These are phyloP conservation scores for Hyaloscypha finlandica DNA, from an alignment of 495 filamentous ascomycete species.

Conservation along the genomic window DNA sequence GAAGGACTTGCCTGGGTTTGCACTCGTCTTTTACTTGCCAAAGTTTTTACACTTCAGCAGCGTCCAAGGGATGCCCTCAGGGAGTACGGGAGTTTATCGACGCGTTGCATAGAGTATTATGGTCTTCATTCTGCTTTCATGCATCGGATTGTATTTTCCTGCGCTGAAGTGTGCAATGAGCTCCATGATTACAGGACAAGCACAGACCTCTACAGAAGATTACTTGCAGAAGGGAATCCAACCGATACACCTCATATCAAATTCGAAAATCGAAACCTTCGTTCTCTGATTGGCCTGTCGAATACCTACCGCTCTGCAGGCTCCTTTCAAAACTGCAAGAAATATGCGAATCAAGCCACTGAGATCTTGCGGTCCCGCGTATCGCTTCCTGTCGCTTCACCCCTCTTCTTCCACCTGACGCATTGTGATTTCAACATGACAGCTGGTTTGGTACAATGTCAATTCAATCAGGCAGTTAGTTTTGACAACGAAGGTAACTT, in stretches of 20 bases:
- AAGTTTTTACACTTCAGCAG: background rate
- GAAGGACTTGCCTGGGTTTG: background rate
- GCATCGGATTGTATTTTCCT: constrained; percentile 4
- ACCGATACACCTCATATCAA: background rate
- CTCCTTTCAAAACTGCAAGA: constrained; percentile 1
- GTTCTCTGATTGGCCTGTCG: background rate
- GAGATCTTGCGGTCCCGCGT: background rate
- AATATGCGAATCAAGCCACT: background rate
- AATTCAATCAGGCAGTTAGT: constrained; percentile 1
- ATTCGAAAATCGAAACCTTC: background rate
- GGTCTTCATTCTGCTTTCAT: background rate
- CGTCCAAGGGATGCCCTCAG: background rate
- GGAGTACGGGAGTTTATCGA: constrained; percentile 4
- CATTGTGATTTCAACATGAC: no score
- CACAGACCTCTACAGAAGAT: background rate
- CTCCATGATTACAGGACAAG: background rate
- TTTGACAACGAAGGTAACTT: background rate
- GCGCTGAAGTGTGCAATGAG: constrained; percentile 4
- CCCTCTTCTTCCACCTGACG: no score
- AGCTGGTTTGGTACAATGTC: background rate
- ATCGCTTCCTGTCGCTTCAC: background rate
- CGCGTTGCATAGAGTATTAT: constrained; percentile 4
- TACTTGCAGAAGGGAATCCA: background rate
- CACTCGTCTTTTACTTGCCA: background rate
- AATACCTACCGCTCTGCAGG: constrained; percentile 2